Base-by-base conservation (phyloP, 2,329 filamentous ascomycete genomes). In the Tolypocladium amazonense region DNA sequence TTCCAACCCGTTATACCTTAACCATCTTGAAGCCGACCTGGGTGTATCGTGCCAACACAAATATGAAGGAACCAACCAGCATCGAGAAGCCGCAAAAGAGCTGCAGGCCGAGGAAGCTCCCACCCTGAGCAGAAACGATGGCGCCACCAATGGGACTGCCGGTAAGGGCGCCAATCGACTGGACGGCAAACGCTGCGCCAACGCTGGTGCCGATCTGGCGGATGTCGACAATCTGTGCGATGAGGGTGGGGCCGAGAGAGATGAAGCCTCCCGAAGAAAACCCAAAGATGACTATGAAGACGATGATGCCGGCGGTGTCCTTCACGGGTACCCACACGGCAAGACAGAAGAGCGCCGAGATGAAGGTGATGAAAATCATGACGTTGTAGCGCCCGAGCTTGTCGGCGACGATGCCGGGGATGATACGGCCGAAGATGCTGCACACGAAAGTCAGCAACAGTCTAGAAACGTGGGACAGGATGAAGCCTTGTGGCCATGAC, bases 141-240 rank as follows among this genome's bases (percentile, higher is more conserved):
- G 83, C 84, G 8, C 87, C 87, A 1, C 80, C 87, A 65, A 90
- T 87, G 0, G 88, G 88, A 54, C 79, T 84, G 0, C 87, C 86
- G 0, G 84, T 84, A 57, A 92, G 73, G 1, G 84, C 86, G 4
- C 85, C 87, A 38, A 91, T 73, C 1, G 83, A 79, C 59, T 85
- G 77, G 55, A 86, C 70, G 20, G 83, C 80, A 68, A 88, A 89
- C 33, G 84, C 78, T 0, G 81, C 79, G 0, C 89, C 89, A 2
- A 81, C 85, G 7, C 88, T 78, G 1, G 86, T 81, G 18, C 89
- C 89, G 39, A 92, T 86, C 69, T 89, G 80, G 25, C 82, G 77
- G 43, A 90, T 81, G 54, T 89, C 86, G 1, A 83, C 86, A 62
- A 91, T 88, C 66, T 91, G 87, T 1, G 86, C 87, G 27, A 92